Conservation (phyloP, 164 flowering plant species). For the Vitis riparia region DNA sequence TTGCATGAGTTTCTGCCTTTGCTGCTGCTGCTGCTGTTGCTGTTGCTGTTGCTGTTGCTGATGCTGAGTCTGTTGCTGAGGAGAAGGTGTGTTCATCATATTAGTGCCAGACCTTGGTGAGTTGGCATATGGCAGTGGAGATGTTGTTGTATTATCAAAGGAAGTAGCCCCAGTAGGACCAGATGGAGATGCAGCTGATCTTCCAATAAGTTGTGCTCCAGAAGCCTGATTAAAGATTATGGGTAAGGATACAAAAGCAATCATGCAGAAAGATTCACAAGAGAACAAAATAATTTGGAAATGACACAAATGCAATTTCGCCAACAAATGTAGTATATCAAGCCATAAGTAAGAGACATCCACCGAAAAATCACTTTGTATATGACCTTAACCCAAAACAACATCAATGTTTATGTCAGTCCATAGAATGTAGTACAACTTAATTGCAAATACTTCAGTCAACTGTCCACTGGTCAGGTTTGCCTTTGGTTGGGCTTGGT, state of each 20-base stretch:
- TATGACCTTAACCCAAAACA: background rate
- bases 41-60: conserved; percentile 64
- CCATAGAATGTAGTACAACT: no score
- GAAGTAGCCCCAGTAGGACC: conserved; percentile 50
- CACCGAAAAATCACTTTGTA: background rate
- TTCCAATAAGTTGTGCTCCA: conserved; percentile 73
- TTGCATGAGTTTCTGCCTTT: conserved; percentile 70
- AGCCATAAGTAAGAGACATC: background rate
- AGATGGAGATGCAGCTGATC: conserved; percentile 92
- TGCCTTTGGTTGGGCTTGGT: background rate
- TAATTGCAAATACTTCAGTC: background rate
- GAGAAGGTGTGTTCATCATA: conserved; percentile 92
- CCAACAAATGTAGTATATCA: background rate
- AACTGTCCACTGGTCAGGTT: conserved; percentile 1
- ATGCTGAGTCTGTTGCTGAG: conserved; percentile 78
- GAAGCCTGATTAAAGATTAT: conserved; percentile 45
- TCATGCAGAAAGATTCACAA: background rate
- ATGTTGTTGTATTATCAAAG: conserved; percentile 70
- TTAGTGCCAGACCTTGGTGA: conserved; percentile 85
- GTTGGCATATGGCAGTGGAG: conserved; percentile 89
- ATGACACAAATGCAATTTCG: background rate
- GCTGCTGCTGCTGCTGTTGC: conserved; percentile 51
- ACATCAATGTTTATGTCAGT: background rate
- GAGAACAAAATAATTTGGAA: background rate
- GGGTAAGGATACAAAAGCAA: background rate